Base-by-base conservation (phyloP, 306 rosid genomes). In the Fagus crenata region DNA sequence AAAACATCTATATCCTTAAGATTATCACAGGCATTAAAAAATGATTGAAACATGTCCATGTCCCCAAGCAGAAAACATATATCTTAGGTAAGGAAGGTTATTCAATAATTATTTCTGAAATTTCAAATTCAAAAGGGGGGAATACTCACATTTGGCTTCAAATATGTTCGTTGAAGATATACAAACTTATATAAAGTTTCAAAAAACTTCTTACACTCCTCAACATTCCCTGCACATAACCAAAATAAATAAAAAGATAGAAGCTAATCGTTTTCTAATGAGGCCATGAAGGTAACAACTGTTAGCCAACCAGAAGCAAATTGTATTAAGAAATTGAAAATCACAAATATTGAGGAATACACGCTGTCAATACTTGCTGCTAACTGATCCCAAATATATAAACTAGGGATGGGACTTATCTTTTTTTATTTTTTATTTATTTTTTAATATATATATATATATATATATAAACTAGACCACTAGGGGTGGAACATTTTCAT, bases 101-200 rank as follows among this genome's bases (percentile, higher is more conserved):
- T 39, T 78, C 81, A 78, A 36, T 64, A 75, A 77, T 74, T 71
- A 41, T 60, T 73, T 61, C 15, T 22, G 72, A 75, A 18, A 74
- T 74, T 54, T 78, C 77, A 60, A 73, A 61, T 71, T 36, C 51
- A 64, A 60, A 80, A 74, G 74, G 67, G 53, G 67, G 40, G 41
- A 53, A 74, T 59, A 90, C 96, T 90, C 86, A 95, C 99, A 78
- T 92, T 93, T 53, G 99, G 97, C 80, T 95, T 95, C 86, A 92
- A 79, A 85, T 88, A 95, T 49, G 97, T 96, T 78, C 96, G 97
- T 84, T 92, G 98, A 75, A 90, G 90, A 89, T 92, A 92, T 40
- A 89, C 93, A 76, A 92, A 89, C 73, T 84, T 85, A 84, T 95
- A 95, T 73, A 95, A 77, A 18, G 93, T 88, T 83, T 78, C 86